phyloP scores from a whole-genome alignment of 805 yeast genomes.

The Spathaspora sp. region DNA sequence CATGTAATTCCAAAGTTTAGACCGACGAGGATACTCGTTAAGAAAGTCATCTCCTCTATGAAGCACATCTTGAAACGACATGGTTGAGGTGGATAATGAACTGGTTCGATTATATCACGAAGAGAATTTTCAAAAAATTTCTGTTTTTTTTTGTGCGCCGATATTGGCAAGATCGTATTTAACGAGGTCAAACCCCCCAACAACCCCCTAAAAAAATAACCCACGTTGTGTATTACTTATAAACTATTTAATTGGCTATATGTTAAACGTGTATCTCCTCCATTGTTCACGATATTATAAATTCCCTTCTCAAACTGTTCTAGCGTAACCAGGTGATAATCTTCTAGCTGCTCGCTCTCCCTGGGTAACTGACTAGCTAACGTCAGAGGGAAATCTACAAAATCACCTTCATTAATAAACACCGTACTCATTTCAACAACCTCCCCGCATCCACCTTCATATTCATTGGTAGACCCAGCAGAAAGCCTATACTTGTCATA shows the following conservation, averaged over 20 bases:
- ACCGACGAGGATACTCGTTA: slow-evolving; percentile 54
- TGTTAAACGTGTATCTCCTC: not conserved
- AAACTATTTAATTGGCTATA: not conserved
- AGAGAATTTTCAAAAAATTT: not conserved
- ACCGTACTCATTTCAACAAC: not conserved
- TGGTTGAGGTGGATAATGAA: slow-evolving; percentile 15
- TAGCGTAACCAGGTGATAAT: not conserved
- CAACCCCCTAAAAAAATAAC: not conserved
- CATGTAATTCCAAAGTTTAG: slow-evolving; percentile 59
- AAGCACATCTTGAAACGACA: slow-evolving; percentile 70
- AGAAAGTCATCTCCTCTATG: slow-evolving; percentile 73
- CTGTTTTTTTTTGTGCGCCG: not conserved
- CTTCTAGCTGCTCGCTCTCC: not conserved
- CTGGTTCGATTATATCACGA: not conserved
- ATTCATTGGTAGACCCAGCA: not conserved
- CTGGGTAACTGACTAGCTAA: not conserved
- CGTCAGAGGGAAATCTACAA: not conserved
- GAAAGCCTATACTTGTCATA: not conserved
- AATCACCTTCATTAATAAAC: not conserved
- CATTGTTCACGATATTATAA: not conserved
- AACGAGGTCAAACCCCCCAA: not conserved
- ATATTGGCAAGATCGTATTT: not conserved
- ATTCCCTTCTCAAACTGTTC: not conserved
- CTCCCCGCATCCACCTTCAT: not conserved
- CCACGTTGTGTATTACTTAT: not conserved